Percentiles rank a stretch among this genome's conserved stretches.
phyloP scores from a whole-genome alignment of 257 asterid genomes.

The Primulina huaijiensis region DNA sequence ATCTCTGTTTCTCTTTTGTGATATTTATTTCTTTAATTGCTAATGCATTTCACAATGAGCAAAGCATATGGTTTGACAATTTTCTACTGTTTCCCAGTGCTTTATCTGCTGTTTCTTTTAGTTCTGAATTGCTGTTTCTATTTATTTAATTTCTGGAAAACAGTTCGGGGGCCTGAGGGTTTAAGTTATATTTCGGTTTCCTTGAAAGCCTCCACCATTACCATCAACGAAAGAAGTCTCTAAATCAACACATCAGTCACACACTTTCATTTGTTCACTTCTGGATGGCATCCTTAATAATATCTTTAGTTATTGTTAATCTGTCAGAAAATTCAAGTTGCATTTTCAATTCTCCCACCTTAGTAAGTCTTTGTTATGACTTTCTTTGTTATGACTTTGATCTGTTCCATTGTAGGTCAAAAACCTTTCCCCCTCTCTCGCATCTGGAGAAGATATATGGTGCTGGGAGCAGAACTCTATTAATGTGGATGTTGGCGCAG shows the following conservation, averaged over 20 bases:
- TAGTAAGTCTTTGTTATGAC: slow-evolving; percentile 7
- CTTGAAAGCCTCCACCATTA: background rate
- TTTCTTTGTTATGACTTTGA: slow-evolving; percentile 16
- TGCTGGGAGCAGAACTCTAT: slow-evolving; percentile 79
- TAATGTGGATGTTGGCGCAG: slow-evolving; percentile 62
- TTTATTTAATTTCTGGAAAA: slow-evolving; percentile 6
- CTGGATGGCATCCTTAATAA: slow-evolving; percentile 18
- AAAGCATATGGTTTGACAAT: slow-evolving; percentile 9
- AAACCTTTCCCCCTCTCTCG: slow-evolving; percentile 39
- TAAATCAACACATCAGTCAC: slow-evolving; percentile 4
- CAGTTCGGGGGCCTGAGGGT: background rate
- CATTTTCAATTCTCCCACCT: slow-evolving; percentile 2
- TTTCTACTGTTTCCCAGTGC: background rate
- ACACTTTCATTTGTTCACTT: slow-evolving; percentile 6
- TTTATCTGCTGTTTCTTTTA: background rate
- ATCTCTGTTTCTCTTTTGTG: background rate
- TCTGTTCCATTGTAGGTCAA: slow-evolving; percentile 54
- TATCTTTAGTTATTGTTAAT: slow-evolving; percentile 6
- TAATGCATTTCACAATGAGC: background rate
- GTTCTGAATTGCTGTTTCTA: slow-evolving; percentile 18
- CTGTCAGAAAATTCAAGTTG: slow-evolving; percentile 20
- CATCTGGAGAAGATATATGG: slow-evolving; percentile 76
- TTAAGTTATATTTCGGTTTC: slow-evolving; percentile 11
- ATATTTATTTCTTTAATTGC: slow-evolving; percentile 11
- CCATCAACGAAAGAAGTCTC: slow-evolving; percentile 6